These are phyloP conservation scores for Mariannaea elegans DNA, from an alignment of 2,329 filamentous ascomycete species.

Conservation along the genomic window DNA sequence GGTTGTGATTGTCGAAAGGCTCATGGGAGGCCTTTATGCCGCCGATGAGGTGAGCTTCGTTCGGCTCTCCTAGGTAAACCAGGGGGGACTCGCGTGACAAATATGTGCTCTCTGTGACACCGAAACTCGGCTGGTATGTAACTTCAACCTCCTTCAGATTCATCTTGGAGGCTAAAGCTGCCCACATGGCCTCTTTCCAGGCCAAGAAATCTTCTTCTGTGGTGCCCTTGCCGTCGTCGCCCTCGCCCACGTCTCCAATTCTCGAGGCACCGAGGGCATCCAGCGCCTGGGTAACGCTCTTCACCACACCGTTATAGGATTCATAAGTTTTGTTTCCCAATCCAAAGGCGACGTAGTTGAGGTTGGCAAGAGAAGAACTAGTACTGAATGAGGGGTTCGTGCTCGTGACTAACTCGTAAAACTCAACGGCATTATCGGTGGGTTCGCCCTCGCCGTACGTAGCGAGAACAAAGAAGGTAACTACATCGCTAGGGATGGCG, in stretches of 20 bases:
- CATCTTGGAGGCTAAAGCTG: no score
- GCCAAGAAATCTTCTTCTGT: no score
- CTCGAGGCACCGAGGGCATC: constrained; percentile 40
- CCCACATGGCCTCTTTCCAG: constrained; percentile 49
- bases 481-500: constrained; percentile 33
- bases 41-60: constrained; percentile 31
- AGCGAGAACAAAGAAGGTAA: constrained; percentile 48
- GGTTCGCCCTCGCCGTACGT: constrained; percentile 54
- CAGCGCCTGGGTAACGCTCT: constrained; percentile 38
- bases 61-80: constrained; percentile 36
- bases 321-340: constrained; percentile 51
- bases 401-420: constrained; percentile 43
- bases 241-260: constrained; percentile 41
- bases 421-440: constrained; percentile 46
- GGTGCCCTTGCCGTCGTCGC: constrained; percentile 44
- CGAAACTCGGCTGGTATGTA: constrained; percentile 32
- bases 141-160: constrained; percentile 35
- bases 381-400: constrained; percentile 20
- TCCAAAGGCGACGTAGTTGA: constrained; percentile 49
- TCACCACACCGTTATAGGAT: constrained; percentile 49
- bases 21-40: no score
- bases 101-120: no score
- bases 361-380: constrained; percentile 29
- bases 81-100: no score
- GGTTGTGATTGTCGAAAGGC: no score